A percentile compares a stretch with the other conserved stretches of the same genome.
phyloP scores from a whole-genome alignment of 371 early-diverging fungal species.

The Mucor indicus region DNA sequence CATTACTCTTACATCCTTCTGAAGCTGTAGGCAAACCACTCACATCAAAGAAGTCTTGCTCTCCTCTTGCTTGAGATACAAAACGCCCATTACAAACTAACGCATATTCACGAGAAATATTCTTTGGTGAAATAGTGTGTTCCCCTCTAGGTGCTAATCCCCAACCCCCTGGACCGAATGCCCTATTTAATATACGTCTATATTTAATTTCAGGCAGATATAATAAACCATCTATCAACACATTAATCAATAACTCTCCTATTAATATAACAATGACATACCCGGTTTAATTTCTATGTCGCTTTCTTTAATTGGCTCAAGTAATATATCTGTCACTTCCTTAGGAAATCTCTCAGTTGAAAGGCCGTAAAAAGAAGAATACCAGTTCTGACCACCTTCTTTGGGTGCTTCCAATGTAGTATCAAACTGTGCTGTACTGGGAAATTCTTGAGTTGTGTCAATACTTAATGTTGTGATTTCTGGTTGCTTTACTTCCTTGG shows the following conservation, averaged over 20 bases:
- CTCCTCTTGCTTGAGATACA: constrained; percentile 93
- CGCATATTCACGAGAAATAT: constrained; percentile 90
- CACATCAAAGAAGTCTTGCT: constrained; percentile 85
- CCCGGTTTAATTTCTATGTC: constrained; percentile 95
- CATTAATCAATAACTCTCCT: not conserved
- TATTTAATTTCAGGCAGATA: constrained; percentile 97
- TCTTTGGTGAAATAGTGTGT: constrained; percentile 75
- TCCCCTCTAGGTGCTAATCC: constrained; percentile 91
- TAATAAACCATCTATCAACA: constrained; percentile 75
- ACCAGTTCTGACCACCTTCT: constrained; percentile 55
- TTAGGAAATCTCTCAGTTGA: constrained; percentile 69
- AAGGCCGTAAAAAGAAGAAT: constrained; percentile 72
- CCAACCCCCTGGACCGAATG: constrained; percentile 97
- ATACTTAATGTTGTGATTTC: not conserved
- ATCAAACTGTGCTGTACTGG: constrained; percentile 17
- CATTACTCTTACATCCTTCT: constrained; percentile 93
- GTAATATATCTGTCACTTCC: constrained; percentile 69
- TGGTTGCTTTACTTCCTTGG: not conserved
- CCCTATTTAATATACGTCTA: constrained; percentile 87
- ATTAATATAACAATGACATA: constrained; percentile 16
- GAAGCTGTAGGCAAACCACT: constrained; percentile 80
- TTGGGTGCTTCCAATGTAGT: not conserved
- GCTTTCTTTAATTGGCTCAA: constrained; percentile 64
- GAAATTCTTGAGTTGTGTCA: constrained; percentile 3
- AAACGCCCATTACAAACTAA: constrained; percentile 82